Percentiles rank a stretch among this genome's conserved stretches.
These are phyloP conservation scores for Populus nigra DNA, from an alignment of 345 rosid genomes.

Conservation along the genomic window DNA sequence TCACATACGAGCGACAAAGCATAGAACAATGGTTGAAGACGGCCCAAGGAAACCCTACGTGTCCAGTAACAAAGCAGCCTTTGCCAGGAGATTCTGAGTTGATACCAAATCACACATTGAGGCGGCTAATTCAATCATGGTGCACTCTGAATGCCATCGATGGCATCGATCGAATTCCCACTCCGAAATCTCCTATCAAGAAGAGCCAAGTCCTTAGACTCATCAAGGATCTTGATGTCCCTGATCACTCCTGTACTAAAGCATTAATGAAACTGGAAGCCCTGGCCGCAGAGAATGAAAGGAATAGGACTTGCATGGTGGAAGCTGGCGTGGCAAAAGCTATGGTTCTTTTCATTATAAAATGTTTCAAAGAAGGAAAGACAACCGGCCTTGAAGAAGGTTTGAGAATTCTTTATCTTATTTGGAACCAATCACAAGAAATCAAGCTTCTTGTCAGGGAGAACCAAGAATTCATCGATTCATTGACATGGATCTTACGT, in stretches of 20 bases:
- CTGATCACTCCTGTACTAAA: not conserved
- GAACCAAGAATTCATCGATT: constrained; percentile 30
- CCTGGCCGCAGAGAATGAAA: constrained; percentile 30
- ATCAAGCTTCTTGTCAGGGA: constrained; percentile 28
- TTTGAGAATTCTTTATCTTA: constrained; percentile 30
- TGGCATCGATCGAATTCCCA: constrained; percentile 34
- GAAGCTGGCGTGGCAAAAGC: constrained; percentile 34
- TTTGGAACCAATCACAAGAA: constrained; percentile 33
- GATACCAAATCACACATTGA: constrained; percentile 52
- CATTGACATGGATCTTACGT: constrained; percentile 38
- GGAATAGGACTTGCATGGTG: constrained; percentile 31
- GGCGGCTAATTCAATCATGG: constrained; percentile 59
- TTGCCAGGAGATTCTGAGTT: constrained; percentile 37
- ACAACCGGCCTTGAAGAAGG: constrained; percentile 33
- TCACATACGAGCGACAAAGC: constrained; percentile 59
- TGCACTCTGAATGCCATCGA: constrained; percentile 18
- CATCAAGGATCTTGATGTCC: constrained; percentile 28
- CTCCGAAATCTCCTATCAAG: constrained; percentile 30
- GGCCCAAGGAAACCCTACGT: constrained; percentile 21
- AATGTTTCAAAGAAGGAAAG: constrained; percentile 17
- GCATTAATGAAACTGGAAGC: constrained; percentile 36
- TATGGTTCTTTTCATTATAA: constrained; percentile 24
- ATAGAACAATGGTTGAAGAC: constrained; percentile 52
- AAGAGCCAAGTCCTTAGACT: constrained; percentile 27
- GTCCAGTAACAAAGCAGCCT: constrained; percentile 56